Conservation (phyloP, 2,329 filamentous ascomycete genomes). For the Diplodia seriata region DNA sequence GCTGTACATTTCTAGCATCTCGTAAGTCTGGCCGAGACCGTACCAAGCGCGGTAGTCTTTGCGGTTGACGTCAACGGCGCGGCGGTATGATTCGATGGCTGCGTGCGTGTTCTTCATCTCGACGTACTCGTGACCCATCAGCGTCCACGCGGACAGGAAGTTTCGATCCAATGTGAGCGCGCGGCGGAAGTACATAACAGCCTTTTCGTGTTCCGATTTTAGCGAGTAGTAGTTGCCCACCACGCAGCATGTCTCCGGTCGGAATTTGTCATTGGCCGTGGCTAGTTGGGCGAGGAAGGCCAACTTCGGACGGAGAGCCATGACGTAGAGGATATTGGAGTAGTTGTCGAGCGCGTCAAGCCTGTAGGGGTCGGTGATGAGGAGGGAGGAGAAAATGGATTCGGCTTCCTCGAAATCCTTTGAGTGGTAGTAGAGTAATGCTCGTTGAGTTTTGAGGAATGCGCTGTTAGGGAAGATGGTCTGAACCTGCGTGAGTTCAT, state of each 20-base stretch:
- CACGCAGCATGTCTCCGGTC: conserved; percentile 95
- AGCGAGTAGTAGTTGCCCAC: conserved; percentile 97
- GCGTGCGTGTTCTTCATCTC: conserved; percentile 99
- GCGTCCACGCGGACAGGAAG: conserved; percentile 93
- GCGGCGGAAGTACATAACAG: conserved; percentile 95
- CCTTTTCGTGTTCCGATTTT: conserved; percentile 94
- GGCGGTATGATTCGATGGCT: conserved; percentile 93
- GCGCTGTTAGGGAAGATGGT: conserved; percentile 85
- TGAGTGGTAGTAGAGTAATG: conserved; percentile 86
- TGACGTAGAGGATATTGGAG: conserved; percentile 95
- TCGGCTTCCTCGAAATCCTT: conserved; percentile 75
- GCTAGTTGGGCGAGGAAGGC: conserved; percentile 89
- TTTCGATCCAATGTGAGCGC: conserved; percentile 88
- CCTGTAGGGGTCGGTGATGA: conserved; percentile 69
- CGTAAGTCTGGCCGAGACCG: conserved; percentile 93
- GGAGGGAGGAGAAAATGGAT: conserved; percentile 71
- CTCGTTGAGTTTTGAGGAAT: conserved; percentile 89
- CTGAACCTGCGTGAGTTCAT: conserved; percentile 77
- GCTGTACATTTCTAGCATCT: conserved; percentile 96
- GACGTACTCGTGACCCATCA: conserved; percentile 99
- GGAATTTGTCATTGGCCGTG: conserved; percentile 90
- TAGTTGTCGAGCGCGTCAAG: conserved; percentile 94
- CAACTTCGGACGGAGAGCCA: conserved; percentile 84
- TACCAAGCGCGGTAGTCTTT: conserved; percentile 99
- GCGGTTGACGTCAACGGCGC: conserved; percentile 93